Conservation (phyloP, 1,284 basidiomycete genomes). For the Xerocomus minutiporus region DNA sequence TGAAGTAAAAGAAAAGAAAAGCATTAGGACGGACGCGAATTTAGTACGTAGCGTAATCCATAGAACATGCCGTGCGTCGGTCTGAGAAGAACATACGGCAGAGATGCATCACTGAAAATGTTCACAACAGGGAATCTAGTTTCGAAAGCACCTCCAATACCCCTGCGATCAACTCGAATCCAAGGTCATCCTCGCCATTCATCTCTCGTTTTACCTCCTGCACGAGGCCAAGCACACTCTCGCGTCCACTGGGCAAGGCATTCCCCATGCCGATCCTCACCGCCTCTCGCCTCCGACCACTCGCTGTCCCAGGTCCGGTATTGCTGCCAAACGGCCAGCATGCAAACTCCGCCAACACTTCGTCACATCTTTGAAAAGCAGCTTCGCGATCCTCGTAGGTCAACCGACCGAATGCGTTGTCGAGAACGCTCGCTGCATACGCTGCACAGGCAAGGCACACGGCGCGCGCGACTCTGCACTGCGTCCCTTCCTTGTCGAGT, state of each 20-base stretch:
- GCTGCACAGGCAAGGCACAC: constrained; percentile 83
- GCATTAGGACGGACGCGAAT: constrained; percentile 8
- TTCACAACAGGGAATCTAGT: constrained; percentile 74
- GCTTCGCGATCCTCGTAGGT: constrained; percentile 88
- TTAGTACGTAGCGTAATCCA: constrained; percentile 13
- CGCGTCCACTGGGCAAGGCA: constrained; percentile 48
- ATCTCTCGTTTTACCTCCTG: constrained; percentile 77
- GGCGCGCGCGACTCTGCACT: constrained; percentile 76
- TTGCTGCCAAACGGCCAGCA: constrained; percentile 81
- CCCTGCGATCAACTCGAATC: constrained; percentile 85
- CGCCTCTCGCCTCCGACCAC: constrained; percentile 39
- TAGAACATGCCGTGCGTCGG: not conserved
- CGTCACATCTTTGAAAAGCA: constrained; percentile 88
- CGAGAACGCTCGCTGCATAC: constrained; percentile 91
- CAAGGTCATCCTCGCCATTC: constrained; percentile 65
- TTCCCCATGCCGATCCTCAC: constrained; percentile 54
- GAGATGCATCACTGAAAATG: not conserved
- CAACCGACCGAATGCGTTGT: constrained; percentile 84
- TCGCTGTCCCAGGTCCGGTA: constrained; percentile 29
- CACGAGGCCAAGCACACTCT: constrained; percentile 77
- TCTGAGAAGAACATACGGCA: not conserved
- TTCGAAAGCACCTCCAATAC: constrained; percentile 88
- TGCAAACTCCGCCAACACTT: constrained; percentile 85
- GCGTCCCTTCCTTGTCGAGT: constrained; percentile 71
- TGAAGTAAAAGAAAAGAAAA: not conserved